Percentiles rank a stretch among this genome's conserved stretches.
Evolutionary conservation across 768 basidiomycete species (phyloP).

Genomic region (Lepiota brunneoincarnata): DNA sequence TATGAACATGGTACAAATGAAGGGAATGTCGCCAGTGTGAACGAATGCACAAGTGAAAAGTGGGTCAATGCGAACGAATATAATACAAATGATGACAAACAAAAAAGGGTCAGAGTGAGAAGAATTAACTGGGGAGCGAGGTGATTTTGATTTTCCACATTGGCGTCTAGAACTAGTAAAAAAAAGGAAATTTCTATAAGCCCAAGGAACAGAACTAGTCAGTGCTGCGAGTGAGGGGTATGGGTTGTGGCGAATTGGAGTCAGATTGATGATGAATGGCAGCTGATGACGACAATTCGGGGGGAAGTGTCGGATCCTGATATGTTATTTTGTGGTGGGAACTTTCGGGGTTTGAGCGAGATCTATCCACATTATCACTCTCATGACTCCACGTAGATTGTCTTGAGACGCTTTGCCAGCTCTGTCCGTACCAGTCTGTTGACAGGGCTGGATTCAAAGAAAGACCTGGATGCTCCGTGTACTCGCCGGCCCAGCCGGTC

Average conservation of each 20-base stretch:
- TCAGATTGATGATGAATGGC: not conserved
- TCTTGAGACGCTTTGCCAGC: not conserved
- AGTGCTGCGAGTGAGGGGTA: no score
- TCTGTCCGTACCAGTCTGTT: not conserved
- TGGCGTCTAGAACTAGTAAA: not conserved
- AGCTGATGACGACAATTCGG: not conserved
- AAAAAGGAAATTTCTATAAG: not conserved
- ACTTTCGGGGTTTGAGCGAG: constrained; percentile 3
- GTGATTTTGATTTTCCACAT: not conserved
- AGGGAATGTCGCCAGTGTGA: not conserved
- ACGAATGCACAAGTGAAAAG: not conserved
- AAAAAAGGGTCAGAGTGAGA: not conserved
- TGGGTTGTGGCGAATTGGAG: not conserved
- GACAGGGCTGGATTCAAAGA: not conserved
- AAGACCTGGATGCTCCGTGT: constrained; percentile 14
- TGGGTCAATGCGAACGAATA: not conserved
- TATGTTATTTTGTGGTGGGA: constrained; percentile 7
- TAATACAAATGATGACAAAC: constrained; percentile 7
- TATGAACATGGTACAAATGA: constrained; percentile 5
- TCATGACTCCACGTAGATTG: constrained; percentile 3
- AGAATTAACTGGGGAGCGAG: not conserved
- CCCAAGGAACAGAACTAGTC: no score
- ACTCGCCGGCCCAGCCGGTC: constrained; percentile 36
- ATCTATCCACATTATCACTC: not conserved
- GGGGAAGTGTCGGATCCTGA: constrained; percentile 1